These are phyloP conservation scores for Penicillium sp. DNA, from an alignment of 2,329 filamentous ascomycete genomes.

Conservation along the genomic window DNA sequence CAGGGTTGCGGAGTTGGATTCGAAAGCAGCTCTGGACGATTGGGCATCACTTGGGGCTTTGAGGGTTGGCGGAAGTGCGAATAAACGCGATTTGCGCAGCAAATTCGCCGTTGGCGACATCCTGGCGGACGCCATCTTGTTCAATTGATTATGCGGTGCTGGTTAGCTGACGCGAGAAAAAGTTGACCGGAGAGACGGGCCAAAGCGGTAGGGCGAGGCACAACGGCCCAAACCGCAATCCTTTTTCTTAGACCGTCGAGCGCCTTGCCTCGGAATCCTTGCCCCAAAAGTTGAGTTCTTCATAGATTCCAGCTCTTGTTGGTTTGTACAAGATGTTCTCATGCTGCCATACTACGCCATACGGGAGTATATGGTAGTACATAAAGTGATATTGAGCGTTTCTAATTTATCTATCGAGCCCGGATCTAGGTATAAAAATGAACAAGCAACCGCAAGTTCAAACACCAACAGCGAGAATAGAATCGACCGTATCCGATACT, in stretches of 20 bases:
- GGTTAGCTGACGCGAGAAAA: slow-evolving; percentile 31
- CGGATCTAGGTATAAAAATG: too few species aligned
- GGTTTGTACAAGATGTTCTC: too few species aligned
- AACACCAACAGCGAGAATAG: slow-evolving; percentile 33
- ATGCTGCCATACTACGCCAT: too few species aligned
- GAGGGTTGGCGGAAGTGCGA: slow-evolving; percentile 76
- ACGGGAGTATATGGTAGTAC: too few species aligned
- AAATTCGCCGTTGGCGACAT: slow-evolving; percentile 63
- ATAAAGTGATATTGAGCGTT: too few species aligned
- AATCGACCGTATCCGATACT: slow-evolving; percentile 39
- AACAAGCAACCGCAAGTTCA: slow-evolving; percentile 11
- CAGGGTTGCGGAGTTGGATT: slow-evolving; percentile 67
- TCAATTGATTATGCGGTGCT: slow-evolving; percentile 23
- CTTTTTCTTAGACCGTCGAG: neutral
- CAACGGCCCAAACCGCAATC: slow-evolving; percentile 22
- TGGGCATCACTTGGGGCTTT: slow-evolving; percentile 56
- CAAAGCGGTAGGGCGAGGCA: slow-evolving; percentile 27
- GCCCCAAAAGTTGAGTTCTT: too few species aligned
- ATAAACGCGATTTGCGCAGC: slow-evolving; percentile 82
- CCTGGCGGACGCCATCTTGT: slow-evolving; percentile 44
- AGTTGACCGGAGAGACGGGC: slow-evolving; percentile 30
- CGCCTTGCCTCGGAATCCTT: neutral
- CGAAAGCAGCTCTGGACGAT: slow-evolving; percentile 47
- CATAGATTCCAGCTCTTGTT: too few species aligned
- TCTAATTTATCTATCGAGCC: neutral